Evolutionary conservation across 768 basidiomycete species (phyloP), one percentile per base, ranked within the genome.

Genomic region (Boletales sp.): DNA sequence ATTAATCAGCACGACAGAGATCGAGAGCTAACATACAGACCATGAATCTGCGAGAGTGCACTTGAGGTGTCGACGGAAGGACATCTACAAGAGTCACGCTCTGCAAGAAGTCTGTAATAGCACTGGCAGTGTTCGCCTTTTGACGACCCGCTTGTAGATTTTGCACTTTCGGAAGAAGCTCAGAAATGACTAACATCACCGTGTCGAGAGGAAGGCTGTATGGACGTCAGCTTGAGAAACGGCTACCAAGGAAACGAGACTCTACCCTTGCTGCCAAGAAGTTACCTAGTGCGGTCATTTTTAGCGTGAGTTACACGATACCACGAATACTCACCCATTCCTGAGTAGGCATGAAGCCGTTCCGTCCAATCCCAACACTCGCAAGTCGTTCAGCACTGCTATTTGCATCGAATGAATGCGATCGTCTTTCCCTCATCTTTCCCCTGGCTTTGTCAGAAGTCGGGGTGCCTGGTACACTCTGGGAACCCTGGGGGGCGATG

Each of bases 201-300:
- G 84, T 75, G 64, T 96, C 94, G 36, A 98, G 76, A 9, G 95
- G 94, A 30, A 98, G 76, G 11, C 92, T 94, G 55, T 17, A 47
- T 35, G 36, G 28, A 17, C 21, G 18, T 64, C 18, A 61, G 44
- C 37, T 42, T 42, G 18, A 40, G 51, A 52, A 41, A 28, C 12
- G 28, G 18, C 34, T n/a, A 44, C 41, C 38, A 45, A 15, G 18
- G 14, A 42, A 44, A 46, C 37, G 45, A 36, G 48, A 51, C 7
- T 18, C 72, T 64, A 91, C 92, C 94, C 94, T 77, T 94, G 91
- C 59, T 95, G 90, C 95, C 95, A 98, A 2, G 94, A 94, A 18
- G 88, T 81, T 5, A 93, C 87, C 88, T 89, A 50, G 11, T 18
- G 40, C 17, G 17, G 10, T 25, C 11, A 46, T 43, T 44, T 36